phyloP scores from a whole-genome alignment of 2,329 filamentous ascomycete genomes.

The Verruconis gallopava region DNA sequence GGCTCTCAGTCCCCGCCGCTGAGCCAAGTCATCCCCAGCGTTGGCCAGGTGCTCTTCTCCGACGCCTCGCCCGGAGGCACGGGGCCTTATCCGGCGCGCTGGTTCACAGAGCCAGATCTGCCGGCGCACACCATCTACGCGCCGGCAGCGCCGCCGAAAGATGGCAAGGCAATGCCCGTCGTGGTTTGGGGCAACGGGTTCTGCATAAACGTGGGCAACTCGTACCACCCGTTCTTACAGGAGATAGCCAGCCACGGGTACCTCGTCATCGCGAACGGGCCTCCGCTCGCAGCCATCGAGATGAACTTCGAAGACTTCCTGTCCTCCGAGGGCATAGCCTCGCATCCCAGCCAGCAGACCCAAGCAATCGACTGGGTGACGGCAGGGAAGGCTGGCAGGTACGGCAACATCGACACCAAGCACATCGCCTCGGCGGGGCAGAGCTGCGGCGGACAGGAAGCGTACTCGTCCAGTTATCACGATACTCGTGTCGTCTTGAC shows the following conservation, averaged over 20 bases:
- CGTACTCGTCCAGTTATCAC: conserved; percentile 8
- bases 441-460: conserved; percentile 9
- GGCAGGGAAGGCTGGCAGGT: not conserved
- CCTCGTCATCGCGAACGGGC: conserved; percentile 9
- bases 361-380: conserved; percentile 6
- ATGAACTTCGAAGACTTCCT: not conserved
- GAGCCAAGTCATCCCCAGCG: not conserved
- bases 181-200: conserved; percentile 10
- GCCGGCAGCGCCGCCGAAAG: conserved; percentile 7
- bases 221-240: conserved; percentile 6
- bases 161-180: conserved; percentile 7
- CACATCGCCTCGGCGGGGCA: conserved; percentile 8
- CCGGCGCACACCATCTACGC: conserved; percentile 9
- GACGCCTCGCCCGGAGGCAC: conserved; percentile 3
- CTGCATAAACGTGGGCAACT: conserved; percentile 5
- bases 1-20: conserved; percentile 3
- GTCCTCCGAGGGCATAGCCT: conserved; percentile 2
- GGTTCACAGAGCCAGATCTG: not conserved
- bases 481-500: conserved; percentile 8
- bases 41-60: not conserved
- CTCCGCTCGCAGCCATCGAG: not conserved
- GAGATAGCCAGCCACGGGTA: conserved; percentile 10
- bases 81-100: conserved; percentile 9
- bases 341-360: conserved; percentile 4
- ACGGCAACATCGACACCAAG: conserved; percentile 7